These are phyloP conservation scores for Irpex lacteus DNA, from an alignment of 1,284 basidiomycete genomes.

Conservation along the genomic window DNA sequence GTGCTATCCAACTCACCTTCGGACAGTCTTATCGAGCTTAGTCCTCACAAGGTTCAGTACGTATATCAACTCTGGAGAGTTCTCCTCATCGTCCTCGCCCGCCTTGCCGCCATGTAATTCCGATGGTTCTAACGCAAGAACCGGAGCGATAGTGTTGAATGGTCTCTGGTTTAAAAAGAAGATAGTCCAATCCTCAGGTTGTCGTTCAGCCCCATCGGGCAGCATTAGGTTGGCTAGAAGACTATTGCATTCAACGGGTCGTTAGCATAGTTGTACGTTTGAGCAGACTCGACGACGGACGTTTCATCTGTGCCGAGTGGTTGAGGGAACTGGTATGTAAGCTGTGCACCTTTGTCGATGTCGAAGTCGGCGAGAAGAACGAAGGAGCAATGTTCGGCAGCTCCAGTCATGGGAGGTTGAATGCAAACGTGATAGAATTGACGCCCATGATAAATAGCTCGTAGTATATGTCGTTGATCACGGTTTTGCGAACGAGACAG, in stretches of 20 bases:
- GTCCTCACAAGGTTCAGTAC: slow-evolving; percentile 95
- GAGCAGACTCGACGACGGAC: slow-evolving; percentile 43
- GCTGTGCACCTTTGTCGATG: slow-evolving; percentile 86
- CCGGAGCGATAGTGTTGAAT: slow-evolving; percentile 81
- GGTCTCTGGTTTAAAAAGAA: slow-evolving; percentile 96
- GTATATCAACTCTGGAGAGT: slow-evolving; percentile 72
- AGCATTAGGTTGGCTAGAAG: slow-evolving; percentile 97
- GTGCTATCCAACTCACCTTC: slow-evolving; percentile 54
- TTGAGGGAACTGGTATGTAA: slow-evolving; percentile 93
- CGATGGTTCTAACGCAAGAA: slow-evolving; percentile 66
- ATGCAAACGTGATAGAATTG: background rate
- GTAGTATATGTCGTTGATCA: background rate
- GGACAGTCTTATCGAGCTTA: slow-evolving; percentile 86
- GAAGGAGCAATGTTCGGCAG: slow-evolving; percentile 80
- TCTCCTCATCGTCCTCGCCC: slow-evolving; percentile 31
- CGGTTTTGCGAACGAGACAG: background rate
- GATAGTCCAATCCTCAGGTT: slow-evolving; percentile 96
- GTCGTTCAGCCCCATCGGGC: slow-evolving; percentile 94
- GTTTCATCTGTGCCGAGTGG: slow-evolving; percentile 90
- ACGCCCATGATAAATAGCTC: background rate
- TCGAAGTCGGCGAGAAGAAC: slow-evolving; percentile 95
- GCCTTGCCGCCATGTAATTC: slow-evolving; percentile 27
- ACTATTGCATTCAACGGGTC: slow-evolving; percentile 39
- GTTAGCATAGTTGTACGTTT: background rate
- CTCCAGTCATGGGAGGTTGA: slow-evolving; percentile 16